These are phyloP conservation scores for Wallacemonas sp. DNA, from an alignment of 208 protist genomes.

Conservation along the genomic window DNA sequence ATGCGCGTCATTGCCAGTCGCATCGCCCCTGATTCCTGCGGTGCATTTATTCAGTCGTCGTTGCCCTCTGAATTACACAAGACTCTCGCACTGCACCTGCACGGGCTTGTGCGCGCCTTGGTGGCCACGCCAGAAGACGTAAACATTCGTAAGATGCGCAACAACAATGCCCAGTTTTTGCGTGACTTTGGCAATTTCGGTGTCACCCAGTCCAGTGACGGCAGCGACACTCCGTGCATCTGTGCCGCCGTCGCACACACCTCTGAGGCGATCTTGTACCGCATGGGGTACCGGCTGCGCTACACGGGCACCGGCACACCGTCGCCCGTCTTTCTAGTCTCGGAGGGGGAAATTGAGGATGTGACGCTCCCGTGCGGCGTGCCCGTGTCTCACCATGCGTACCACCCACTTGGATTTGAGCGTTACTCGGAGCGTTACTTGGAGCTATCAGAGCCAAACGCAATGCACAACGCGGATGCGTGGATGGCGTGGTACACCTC, in stretches of 20 bases:
- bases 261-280: conserved; percentile 63
- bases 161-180: conserved; percentile 72
- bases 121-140: conserved; percentile 70
- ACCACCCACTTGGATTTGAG: conserved; percentile 67
- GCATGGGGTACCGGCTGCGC: conserved; percentile 67
- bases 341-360: conserved; percentile 17
- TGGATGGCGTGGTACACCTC: conserved; percentile 85
- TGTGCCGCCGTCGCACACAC: conserved; percentile 28
- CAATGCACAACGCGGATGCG: conserved; percentile 43
- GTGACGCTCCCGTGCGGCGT: conserved; percentile 68
- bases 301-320: conserved; percentile 52
- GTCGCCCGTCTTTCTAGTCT: conserved; percentile 22
- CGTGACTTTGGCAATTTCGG: conserved; percentile 71
- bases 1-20: neutral
- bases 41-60: conserved; percentile 15
- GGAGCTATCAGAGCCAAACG: conserved; percentile 71
- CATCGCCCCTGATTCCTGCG: conserved; percentile 11
- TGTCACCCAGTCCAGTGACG: conserved; percentile 7
- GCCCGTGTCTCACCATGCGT: conserved; percentile 41
- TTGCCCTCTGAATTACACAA: conserved; percentile 28
- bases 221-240: conserved; percentile 2
- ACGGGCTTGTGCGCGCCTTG: conserved; percentile 50
- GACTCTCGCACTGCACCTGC: conserved; percentile 26
- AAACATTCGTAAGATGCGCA: conserved; percentile 74
- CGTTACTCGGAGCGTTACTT: conserved; percentile 80